Evolutionary conservation across 2,329 filamentous ascomycete genomes (phyloP).

Genomic region (Byssothecium circinans): DNA sequence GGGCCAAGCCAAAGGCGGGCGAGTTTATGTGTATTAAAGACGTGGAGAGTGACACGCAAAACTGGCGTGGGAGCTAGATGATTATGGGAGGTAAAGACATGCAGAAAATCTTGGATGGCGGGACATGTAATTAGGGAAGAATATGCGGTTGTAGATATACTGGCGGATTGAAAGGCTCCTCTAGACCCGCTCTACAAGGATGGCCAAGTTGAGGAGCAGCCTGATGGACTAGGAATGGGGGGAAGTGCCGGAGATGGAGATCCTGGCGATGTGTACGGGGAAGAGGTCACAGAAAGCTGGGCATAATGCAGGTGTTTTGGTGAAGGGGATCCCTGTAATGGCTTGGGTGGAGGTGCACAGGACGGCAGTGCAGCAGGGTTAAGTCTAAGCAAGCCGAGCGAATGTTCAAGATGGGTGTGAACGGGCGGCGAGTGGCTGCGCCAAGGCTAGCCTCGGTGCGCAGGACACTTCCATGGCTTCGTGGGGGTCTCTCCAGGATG

Average conservation of each 20-base stretch:
- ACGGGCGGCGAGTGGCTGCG: conserved; percentile 31
- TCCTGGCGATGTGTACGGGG: conserved; percentile 34
- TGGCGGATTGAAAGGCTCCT: conserved; percentile 26
- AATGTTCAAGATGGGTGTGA: conserved; percentile 26
- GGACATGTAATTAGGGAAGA: conserved; percentile 29
- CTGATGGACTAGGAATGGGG: conserved; percentile 31
- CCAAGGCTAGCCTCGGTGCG: conserved; percentile 32
- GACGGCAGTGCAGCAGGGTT: conserved; percentile 30
- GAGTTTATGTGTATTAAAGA: conserved; percentile 24
- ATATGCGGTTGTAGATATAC: conserved; percentile 41
- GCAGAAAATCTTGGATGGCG: conserved; percentile 30
- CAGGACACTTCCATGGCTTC: conserved; percentile 32
- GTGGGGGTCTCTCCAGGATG: conserved; percentile 35
- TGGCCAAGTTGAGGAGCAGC: conserved; percentile 37
- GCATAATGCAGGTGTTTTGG: conserved; percentile 33
- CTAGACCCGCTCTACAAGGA: conserved; percentile 39
- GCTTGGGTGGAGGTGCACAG: conserved; percentile 18
- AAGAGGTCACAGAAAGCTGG: conserved; percentile 27
- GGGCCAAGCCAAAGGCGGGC: conserved; percentile 28
- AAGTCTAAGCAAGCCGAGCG: conserved; percentile 23
- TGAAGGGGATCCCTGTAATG: conserved; percentile 14
- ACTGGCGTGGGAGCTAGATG: conserved; percentile 35
- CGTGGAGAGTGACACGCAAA: conserved; percentile 20
- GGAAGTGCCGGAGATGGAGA: conserved; percentile 31
- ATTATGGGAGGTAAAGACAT: conserved; percentile 27